A percentile compares a stretch with the other conserved stretches of the same genome.
These are phyloP conservation scores for Pontederia crassipes DNA, from an alignment of 176 grass and related monocot genomes.

Conservation along the genomic window DNA sequence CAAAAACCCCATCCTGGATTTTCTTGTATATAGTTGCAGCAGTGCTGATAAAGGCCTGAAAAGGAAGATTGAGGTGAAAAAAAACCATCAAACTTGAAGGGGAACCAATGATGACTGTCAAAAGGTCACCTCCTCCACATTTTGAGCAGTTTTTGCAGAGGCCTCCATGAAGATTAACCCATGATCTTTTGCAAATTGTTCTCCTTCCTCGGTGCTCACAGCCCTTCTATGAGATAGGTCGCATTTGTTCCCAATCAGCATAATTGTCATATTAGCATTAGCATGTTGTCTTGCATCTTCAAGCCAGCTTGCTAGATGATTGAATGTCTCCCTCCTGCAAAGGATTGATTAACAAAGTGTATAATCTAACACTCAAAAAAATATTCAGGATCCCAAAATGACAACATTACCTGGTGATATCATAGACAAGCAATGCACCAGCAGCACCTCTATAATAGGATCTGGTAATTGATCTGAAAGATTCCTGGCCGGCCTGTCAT, in stretches of 20 bases:
- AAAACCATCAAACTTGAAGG: neutral
- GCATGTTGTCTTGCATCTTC: constrained; percentile 76
- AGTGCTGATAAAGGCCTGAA: constrained; percentile 55
- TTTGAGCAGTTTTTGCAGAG: constrained; percentile 61
- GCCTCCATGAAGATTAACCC: constrained; percentile 76
- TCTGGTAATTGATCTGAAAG: constrained; percentile 71
- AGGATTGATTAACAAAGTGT: neutral
- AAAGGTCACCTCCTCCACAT: constrained; percentile 43
- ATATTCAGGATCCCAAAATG: neutral
- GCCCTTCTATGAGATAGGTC: constrained; percentile 64
- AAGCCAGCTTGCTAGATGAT: constrained; percentile 71
- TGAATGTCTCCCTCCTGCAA: constrained; percentile 70
- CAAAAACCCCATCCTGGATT: constrained; percentile 70
- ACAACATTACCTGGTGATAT: constrained; percentile 43
- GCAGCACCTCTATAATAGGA: constrained; percentile 78
- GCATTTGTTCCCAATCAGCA: constrained; percentile 64
- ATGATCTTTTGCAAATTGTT: constrained; percentile 72
- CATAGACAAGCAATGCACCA: constrained; percentile 66
- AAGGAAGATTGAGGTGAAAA: neutral
- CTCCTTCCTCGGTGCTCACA: constrained; percentile 57
- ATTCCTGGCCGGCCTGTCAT: constrained; percentile 63
- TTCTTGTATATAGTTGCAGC: constrained; percentile 73
- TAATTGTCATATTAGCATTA: constrained; percentile 67
- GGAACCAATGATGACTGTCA: neutral
- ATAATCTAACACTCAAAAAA: no score